A percentile compares a stretch with the other conserved stretches of the same genome.
Evolutionary conservation across 805 yeast species (phyloP).

Genomic region (Starmerella stigmatis): DNA sequence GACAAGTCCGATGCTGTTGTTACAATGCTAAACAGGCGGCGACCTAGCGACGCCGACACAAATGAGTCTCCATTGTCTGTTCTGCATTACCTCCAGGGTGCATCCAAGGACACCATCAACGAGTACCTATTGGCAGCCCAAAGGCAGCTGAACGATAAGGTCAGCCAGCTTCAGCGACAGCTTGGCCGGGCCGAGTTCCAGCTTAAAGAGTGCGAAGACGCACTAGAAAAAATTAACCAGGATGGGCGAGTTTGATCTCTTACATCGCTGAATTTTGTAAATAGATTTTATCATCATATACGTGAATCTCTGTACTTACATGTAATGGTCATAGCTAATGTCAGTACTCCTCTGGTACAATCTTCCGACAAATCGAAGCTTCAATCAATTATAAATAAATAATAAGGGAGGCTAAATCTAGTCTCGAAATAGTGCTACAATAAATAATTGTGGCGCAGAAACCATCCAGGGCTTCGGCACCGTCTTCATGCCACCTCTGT

Average conservation of each 20-base stretch:
- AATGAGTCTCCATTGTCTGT: conserved; percentile 23
- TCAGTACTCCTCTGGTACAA: too few relatives aligned
- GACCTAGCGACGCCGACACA: not conserved
- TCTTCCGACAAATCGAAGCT: too few relatives aligned
- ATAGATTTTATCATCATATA: too few relatives aligned
- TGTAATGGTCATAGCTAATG: too few relatives aligned
- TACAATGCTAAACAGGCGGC: not conserved
- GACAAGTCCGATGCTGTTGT: too few relatives aligned
- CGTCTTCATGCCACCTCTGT: too few relatives aligned
- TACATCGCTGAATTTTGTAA: not conserved
- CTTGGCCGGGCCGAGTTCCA: conserved; percentile 26
- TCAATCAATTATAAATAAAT: not conserved
- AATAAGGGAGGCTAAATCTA: not conserved
- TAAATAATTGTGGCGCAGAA: too few relatives aligned
- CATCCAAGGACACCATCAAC: conserved; percentile 25
- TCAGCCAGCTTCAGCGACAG: conserved; percentile 24
- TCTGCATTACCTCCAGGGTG: conserved; percentile 25
- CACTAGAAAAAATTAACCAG: conserved; percentile 15
- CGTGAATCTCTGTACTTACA: too few relatives aligned
- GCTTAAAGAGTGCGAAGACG: conserved; percentile 27
- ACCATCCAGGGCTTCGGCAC: too few relatives aligned
- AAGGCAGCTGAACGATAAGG: conserved; percentile 29
- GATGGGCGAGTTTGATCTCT: not conserved
- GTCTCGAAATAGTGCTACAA: not conserved
- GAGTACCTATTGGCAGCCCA: conserved; percentile 31